phyloP scores from a whole-genome alignment of 2,329 filamentous ascomycete genomes.

The Scolecobasidium constrictum region DNA sequence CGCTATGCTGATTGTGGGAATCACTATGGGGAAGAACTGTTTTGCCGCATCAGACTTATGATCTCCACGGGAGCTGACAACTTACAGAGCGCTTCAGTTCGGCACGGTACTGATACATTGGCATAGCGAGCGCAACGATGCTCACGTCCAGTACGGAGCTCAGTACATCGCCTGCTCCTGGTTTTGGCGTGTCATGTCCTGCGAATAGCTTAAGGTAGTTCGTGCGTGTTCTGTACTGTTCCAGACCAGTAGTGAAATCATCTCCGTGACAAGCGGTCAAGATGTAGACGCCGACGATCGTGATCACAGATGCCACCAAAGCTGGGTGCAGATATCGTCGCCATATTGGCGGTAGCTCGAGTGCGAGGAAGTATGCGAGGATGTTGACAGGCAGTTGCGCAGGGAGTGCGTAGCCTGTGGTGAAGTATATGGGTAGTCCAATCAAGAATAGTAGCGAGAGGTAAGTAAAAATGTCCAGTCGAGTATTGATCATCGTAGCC shows the following conservation, averaged over 20 bases:
- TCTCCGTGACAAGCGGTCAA: conserved; percentile 37
- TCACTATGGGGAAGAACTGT: conserved; percentile 39
- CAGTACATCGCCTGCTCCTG: conserved; percentile 49
- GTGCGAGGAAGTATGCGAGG: conserved; percentile 41
- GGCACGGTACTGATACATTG: conserved; percentile 50
- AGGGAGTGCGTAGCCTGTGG: conserved; percentile 39
- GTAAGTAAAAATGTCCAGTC: conserved; percentile 39
- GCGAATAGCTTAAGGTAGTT: conserved; percentile 48
- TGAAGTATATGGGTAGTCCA: conserved; percentile 46
- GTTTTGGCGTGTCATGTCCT: conserved; percentile 21
- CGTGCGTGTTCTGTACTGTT: conserved; percentile 40
- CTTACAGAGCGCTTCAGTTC: conserved; percentile 39
- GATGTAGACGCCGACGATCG: conserved; percentile 43
- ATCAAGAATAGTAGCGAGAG: conserved; percentile 32
- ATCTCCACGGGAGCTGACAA: too few relatives aligned
- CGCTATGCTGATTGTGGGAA: conserved; percentile 42
- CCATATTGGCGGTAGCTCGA: conserved; percentile 38
- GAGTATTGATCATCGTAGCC: conserved; percentile 35
- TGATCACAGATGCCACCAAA: conserved; percentile 42
- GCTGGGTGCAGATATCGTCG: conserved; percentile 47
- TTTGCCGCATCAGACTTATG: too few relatives aligned
- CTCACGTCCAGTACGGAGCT: conserved; percentile 44
- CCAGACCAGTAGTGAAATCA: conserved; percentile 30
- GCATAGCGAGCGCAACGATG: conserved; percentile 48
- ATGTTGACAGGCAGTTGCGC: conserved; percentile 37